Base-by-base conservation (phyloP, 2,329 filamentous ascomycete species). In the Aureobasidium sp. region DNA sequence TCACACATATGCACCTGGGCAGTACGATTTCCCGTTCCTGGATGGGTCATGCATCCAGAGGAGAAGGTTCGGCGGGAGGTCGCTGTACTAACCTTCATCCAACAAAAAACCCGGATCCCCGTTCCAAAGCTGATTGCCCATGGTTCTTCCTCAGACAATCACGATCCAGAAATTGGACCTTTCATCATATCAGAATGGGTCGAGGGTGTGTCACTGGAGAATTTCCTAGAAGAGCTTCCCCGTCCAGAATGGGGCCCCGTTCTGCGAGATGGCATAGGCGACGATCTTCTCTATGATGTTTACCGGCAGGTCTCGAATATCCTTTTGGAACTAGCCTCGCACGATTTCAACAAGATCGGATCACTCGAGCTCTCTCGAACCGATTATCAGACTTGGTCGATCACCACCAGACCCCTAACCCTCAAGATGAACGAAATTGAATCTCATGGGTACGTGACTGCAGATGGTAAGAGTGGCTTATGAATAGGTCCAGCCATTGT, bases 361-460 rank as follows among this genome's bases (percentile, higher is more conserved):
- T 10, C 39, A 10, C 24, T 41, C 7, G 14, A 4, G 2, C 25
- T 41, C 4, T 6, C 30, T n/a, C 1, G 29, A 37, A 16, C n/a
- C 16, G 21, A 7, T 14, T 11, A 21, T 1, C 6, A 8, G 4
- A 27, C 45, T 3, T 49, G 45, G 45, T n/a, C 45, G 3, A 29
- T 49, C 12, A 4, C 2, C 14, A 19, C 21, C 21, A 29, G 45
- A 29, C 34, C 45, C 2, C 16, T 49, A 34, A 49, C 30, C 17
- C 22, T 14, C 7, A 39, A 37, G 22, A 29, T 38, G 29, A 49
- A 38, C 6, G 45, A 39, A 5, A 48, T 48, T 8, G n/a, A 48
- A 5, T 21, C 22, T 41, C 48, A 14, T 5, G 57, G 50, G 6
- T 27, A 54, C 10, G 45, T 49, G 4, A 39, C 52, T 12, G 49